Evolutionary conservation across 345 rosid species (phyloP).

Genomic region (Eucalyptus marginata): DNA sequence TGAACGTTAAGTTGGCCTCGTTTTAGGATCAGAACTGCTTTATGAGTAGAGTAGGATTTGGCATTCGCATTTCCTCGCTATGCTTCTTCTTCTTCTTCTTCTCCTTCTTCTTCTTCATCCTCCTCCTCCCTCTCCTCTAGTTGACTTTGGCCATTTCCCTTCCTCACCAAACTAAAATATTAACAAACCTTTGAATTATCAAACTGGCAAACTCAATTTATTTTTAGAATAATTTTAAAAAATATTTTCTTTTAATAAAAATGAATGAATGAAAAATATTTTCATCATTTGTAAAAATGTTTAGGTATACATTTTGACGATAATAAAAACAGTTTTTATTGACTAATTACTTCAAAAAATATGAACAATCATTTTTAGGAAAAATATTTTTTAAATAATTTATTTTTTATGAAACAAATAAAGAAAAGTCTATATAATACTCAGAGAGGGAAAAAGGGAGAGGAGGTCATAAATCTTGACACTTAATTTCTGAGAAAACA

Average conservation of each 20-base stretch:
- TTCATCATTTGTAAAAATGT: too few species aligned
- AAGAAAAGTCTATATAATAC: background rate
- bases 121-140: background rate
- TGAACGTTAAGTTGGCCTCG: background rate
- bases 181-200: background rate
- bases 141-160: background rate
- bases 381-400: too few species aligned
- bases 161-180: background rate
- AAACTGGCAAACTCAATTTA: background rate
- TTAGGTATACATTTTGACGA: background rate
- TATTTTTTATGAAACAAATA: too few species aligned
- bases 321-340: too few species aligned
- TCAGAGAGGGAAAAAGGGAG: background rate
- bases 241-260: too few species aligned
- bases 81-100: background rate
- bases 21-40: background rate
- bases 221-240: too few species aligned
- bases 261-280: too few species aligned
- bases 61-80: background rate
- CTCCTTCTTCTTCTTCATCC: rapidly evolving
- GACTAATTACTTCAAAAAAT: background rate
- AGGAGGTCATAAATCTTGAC: background rate
- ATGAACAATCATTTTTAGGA: background rate
- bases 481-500: background rate
- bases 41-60: background rate